Conservation (phyloP, 805 yeast species). For the Lachancea cidri region DNA sequence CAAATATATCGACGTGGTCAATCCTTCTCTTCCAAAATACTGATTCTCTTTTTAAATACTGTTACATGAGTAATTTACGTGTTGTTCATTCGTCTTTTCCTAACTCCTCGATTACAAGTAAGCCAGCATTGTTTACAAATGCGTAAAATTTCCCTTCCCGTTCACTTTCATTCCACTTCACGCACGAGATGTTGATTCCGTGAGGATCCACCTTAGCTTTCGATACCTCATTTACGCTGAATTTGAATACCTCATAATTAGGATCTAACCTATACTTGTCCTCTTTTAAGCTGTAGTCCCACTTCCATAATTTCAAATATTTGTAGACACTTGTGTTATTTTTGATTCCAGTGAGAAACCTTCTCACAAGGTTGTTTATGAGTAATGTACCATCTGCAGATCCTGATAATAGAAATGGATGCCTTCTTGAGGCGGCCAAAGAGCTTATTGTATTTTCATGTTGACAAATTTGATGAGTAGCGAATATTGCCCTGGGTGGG, state of each 20-base stretch:
- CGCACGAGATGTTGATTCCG: conserved; percentile 42
- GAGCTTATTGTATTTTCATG: conserved; percentile 40
- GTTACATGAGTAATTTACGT: not conserved
- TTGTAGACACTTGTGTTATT: conserved; percentile 27
- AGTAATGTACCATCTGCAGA: conserved; percentile 46
- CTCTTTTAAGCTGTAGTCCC: conserved; percentile 38
- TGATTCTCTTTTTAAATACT: conserved; percentile 23
- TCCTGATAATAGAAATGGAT: conserved; percentile 45
- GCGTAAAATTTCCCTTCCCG: conserved; percentile 42
- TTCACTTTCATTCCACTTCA: conserved; percentile 54
- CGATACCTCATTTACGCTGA: conserved; percentile 24
- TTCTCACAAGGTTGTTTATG: conserved; percentile 38
- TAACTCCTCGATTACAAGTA: conserved; percentile 27
- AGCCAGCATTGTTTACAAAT: conserved; percentile 30
- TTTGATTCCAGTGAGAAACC: conserved; percentile 34
- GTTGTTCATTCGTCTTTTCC: conserved; percentile 2
- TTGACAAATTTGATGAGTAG: conserved; percentile 31
- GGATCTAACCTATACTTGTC: conserved; percentile 40
- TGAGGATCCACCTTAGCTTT: conserved; percentile 41
- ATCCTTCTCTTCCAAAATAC: conserved; percentile 58
- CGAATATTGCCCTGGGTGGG: conserved; percentile 36
- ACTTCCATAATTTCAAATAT: conserved; percentile 33
- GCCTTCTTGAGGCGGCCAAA: conserved; percentile 38
- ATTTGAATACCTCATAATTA: conserved; percentile 33
- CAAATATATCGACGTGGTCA: conserved; percentile 60